A percentile compares a stretch with the other conserved stretches of the same genome.
Evolutionary conservation across 306 rosid species (phyloP).

Genomic region (Cucurbita argyrosperma): DNA sequence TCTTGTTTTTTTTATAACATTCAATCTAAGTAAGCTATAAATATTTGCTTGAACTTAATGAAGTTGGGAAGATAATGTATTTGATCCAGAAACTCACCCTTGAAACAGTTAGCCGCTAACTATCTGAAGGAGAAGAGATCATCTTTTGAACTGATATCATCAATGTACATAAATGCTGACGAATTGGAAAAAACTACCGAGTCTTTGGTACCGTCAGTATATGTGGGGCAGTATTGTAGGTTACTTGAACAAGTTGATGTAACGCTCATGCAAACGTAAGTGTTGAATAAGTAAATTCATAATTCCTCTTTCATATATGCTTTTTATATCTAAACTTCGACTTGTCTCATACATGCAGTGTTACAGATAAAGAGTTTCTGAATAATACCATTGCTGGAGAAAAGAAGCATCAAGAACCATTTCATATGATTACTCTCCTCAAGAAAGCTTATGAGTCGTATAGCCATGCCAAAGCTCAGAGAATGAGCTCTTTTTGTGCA

Average conservation of each 20-base stretch:
- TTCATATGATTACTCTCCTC: constrained; percentile 69
- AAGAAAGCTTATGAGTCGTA: constrained; percentile 71
- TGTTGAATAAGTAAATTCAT: constrained; percentile 14
- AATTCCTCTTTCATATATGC: background rate
- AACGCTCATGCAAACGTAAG: constrained; percentile 66
- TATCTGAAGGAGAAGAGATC: constrained; percentile 78
- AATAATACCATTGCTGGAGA: constrained; percentile 58
- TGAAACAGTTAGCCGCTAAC: constrained; percentile 79
- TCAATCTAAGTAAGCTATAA: background rate
- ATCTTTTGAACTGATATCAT: constrained; percentile 50
- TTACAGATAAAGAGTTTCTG: constrained; percentile 69
- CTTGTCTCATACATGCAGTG: constrained; percentile 38
- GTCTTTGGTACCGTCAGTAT: constrained; percentile 61
- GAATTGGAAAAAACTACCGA: constrained; percentile 42
- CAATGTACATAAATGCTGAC: constrained; percentile 49
- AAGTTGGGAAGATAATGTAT: background rate
- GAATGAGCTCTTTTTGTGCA: constrained; percentile 70
- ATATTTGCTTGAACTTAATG: background rate
- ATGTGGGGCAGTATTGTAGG: constrained; percentile 78
- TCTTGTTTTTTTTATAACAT: background rate
- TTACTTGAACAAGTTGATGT: constrained; percentile 41
- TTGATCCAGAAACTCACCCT: constrained; percentile 6
- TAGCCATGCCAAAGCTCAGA: constrained; percentile 36
- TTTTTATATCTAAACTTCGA: constrained; percentile 10
- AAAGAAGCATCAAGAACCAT: constrained; percentile 70